Evolutionary conservation across 2,329 filamentous ascomycete species (phyloP), one percentile per base, ranked within the genome.

Genomic region (Orbilia javanica): DNA sequence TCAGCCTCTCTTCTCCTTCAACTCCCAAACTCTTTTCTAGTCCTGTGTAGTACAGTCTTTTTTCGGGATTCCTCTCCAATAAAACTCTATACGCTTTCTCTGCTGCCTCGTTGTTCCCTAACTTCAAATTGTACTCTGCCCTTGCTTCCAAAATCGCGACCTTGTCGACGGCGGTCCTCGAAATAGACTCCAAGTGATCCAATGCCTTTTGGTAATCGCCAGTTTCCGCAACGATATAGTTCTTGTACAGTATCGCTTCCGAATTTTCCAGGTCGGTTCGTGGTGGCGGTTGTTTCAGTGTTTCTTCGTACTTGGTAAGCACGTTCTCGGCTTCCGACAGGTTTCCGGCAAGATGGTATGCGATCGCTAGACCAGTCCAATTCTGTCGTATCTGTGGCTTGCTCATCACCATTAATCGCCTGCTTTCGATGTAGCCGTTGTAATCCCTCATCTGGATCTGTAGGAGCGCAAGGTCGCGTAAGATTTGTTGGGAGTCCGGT

Each of bases 391-490:
- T 83, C 80, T 91, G 89, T 1, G 96, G 92, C 75, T 92, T 90
- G 52, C 92, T 90, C 84, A 96, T 91, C 80, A 99, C 88, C 91
- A 99, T 98, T 70, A 91, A 88, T 79, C 89, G 91, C 81, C 96
- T 89, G 85, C 93, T 98, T 84, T 95, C 91, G 80, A 97, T 90
- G 83, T 98, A 98, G 66, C 96, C 96, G 80, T 91, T 88, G 85
- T 94, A 98, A 86, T 99, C 96, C 82, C 96, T 91, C 89, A 97
- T 97, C 86, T 99, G 96, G 81, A 97, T 89, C 86, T 99, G 96
- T 77, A 99, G 88, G 79, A 96, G 89, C 63, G 96, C 95, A 79
- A 99, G 87, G 83, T 99, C 96, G 80, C 96, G 90, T 84, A 97
- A 93, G 82, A 99, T 99, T 84, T 97, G 95, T 79, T 90, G 88